Conservation (phyloP, 2,329 filamentous ascomycete species). For the Fusarium sp. region DNA sequence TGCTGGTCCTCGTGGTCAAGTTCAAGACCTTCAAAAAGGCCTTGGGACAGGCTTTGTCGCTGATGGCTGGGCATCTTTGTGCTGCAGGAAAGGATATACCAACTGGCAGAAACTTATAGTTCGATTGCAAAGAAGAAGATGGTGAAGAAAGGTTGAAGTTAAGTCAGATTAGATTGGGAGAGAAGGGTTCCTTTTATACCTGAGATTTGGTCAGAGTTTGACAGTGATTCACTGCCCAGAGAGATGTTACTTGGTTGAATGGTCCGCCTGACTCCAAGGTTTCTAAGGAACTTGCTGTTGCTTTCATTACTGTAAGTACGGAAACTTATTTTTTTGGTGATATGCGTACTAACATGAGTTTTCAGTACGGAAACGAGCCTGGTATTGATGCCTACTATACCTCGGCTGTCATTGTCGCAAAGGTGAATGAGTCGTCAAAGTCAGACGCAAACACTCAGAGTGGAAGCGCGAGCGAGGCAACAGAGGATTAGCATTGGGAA, state of each 20-base stretch:
- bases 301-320: not conserved
- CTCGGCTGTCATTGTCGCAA: conserved; percentile 10
- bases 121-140: too few species aligned
- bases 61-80: too few species aligned
- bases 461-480: not conserved
- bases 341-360: not conserved
- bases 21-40: too few species aligned
- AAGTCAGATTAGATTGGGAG: too few species aligned
- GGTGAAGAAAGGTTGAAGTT: too few species aligned
- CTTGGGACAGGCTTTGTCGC: too few species aligned
- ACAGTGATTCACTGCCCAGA: too few species aligned
- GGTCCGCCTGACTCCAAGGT: not conserved
- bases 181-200: too few species aligned
- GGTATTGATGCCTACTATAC: not conserved
- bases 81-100: too few species aligned
- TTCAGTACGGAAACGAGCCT: conserved; percentile 9
- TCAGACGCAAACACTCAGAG: rapidly evolving
- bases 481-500: not conserved
- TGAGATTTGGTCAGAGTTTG: too few species aligned
- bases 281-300: conserved; percentile 7
- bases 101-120: too few species aligned
- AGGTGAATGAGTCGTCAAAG: not conserved
- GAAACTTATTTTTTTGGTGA: not conserved
- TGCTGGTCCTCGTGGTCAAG: too few species aligned
- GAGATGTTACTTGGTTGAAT: conserved; percentile 20